Percentiles rank a stretch among this genome's conserved stretches.
phyloP scores from a whole-genome alignment of 768 basidiomycete genomes.

The Calvatia gigantea region DNA sequence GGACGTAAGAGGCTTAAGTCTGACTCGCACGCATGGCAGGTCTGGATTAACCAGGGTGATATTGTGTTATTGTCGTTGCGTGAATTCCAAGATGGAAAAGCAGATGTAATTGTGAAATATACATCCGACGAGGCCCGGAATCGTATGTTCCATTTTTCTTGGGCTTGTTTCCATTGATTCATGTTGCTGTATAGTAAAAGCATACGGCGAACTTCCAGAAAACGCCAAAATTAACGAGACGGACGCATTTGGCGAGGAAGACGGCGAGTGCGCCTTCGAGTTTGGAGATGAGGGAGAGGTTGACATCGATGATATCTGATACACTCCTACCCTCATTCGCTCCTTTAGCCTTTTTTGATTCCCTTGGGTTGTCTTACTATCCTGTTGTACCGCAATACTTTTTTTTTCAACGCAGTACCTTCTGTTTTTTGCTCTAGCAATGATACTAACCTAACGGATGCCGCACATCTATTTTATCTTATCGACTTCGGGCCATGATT shows the following conservation, averaged over 20 bases:
- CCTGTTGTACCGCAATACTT: constrained; percentile 16
- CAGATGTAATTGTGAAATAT: constrained; percentile 99
- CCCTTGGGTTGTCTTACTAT: constrained; percentile 17
- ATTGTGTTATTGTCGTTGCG: constrained; percentile 92
- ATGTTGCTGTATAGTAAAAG: constrained; percentile 64
- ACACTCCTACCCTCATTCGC: not conserved
- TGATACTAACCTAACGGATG: not conserved
- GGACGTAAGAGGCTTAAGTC: no score
- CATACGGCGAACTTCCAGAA: constrained; percentile 96
- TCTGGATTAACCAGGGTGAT: constrained; percentile 99
- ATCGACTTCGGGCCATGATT: not conserved
- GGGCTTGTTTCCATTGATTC: not conserved
- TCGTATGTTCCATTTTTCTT: constrained; percentile 34
- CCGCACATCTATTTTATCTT: not conserved
- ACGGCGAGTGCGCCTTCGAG: constrained; percentile 86
- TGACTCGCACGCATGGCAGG: no score
- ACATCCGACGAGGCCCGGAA: constrained; percentile 93
- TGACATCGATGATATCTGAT: constrained; percentile 85
- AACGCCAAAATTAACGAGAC: constrained; percentile 98
- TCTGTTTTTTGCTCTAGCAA: not conserved
- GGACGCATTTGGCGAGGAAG: constrained; percentile 88
- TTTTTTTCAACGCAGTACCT: constrained; percentile 15
- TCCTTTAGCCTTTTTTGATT: not conserved
- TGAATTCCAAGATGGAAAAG: constrained; percentile 99
- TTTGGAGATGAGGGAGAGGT: constrained; percentile 87